Evolutionary conservation across 306 rosid genomes (phyloP).

Genomic region (Castanea crenata): DNA sequence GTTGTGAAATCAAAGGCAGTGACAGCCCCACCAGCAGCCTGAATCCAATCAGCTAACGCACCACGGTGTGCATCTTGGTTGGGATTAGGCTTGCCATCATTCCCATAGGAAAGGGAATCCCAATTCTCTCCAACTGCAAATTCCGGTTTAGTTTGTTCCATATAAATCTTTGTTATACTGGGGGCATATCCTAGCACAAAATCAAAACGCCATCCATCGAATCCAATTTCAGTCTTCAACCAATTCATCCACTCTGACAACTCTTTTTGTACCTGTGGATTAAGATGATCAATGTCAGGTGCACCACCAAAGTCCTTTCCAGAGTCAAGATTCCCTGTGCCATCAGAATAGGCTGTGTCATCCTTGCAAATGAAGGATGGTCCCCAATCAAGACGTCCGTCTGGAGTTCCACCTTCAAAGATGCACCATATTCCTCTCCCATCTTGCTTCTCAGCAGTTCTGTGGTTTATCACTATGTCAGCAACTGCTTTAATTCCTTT

Average conservation of each 20-base stretch:
- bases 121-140: conserved; percentile 83
- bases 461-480: conserved; percentile 86
- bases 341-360: conserved; percentile 68
- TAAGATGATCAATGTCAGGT: conserved; percentile 77
- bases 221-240: conserved; percentile 32
- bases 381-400: conserved; percentile 72
- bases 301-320: conserved; percentile 37
- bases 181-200: conserved; percentile 76
- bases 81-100: conserved; percentile 29
- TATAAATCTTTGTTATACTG: conserved; percentile 41
- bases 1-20: conserved; percentile 54
- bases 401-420: conserved; percentile 79
- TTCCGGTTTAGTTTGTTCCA: conserved; percentile 57
- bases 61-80: conserved; percentile 46
- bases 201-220: conserved; percentile 70
- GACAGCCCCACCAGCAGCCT: conserved; percentile 36
- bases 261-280: conserved; percentile 65
- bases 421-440: conserved; percentile 63
- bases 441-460: conserved; percentile 69
- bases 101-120: conserved; percentile 36
- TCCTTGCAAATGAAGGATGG: conserved; percentile 69
- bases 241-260: conserved; percentile 82
- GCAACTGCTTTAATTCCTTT: conserved; percentile 63
- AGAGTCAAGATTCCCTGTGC: conserved; percentile 66
- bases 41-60: conserved; percentile 36